Conservation (phyloP, 768 basidiomycete species). For the Trametopsis cervina region DNA sequence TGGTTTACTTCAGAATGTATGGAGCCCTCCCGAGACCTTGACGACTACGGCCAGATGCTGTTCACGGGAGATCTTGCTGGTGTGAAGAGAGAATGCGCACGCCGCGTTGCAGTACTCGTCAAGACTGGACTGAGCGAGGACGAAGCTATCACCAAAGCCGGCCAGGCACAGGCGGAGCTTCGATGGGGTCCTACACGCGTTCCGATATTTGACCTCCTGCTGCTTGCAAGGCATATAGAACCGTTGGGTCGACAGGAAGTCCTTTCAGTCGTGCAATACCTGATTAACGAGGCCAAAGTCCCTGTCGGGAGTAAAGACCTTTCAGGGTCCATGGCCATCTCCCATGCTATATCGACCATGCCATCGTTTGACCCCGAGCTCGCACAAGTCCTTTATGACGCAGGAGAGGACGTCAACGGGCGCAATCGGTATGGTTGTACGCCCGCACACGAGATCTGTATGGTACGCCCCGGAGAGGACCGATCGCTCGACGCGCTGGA, state of each 20-base stretch:
- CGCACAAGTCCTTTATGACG: constrained; percentile 35
- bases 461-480: constrained; percentile 22
- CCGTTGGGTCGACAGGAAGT: constrained; percentile 18
- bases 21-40: constrained; percentile 31
- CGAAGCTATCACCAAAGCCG: constrained; percentile 16
- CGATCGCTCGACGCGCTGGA: constrained; percentile 24
- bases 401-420: constrained; percentile 34
- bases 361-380: constrained; percentile 34
- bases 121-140: neutral
- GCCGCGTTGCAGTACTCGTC: constrained; percentile 15
- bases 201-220: constrained; percentile 33
- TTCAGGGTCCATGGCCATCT: constrained; percentile 35
- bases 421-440: constrained; percentile 35
- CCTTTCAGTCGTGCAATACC: constrained; percentile 27
- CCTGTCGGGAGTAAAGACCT: constrained; percentile 33
- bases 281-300: constrained; percentile 27
- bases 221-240: constrained; percentile 23
- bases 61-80: constrained; percentile 20
- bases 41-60: constrained; percentile 25
- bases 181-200: constrained; percentile 36
- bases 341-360: constrained; percentile 35
- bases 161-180: constrained; percentile 26
- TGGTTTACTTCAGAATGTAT: constrained; percentile 30
- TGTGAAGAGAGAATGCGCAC: constrained; percentile 22
- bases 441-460: constrained; percentile 32